Evolutionary conservation across 1,284 basidiomycete genomes (phyloP).

Genomic region (Fomitopsis betulina): DNA sequence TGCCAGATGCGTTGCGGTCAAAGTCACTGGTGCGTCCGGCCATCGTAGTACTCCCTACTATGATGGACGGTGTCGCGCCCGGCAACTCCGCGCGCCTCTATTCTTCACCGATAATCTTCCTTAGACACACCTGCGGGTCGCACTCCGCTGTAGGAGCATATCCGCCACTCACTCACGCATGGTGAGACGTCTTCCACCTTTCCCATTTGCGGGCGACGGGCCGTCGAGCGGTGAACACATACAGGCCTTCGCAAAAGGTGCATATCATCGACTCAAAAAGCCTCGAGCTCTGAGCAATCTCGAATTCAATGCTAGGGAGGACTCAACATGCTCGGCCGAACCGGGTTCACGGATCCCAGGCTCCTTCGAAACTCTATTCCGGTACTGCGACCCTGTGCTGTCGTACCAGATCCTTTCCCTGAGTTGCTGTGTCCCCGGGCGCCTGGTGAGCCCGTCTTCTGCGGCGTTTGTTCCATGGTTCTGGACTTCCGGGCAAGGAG

Average conservation of each 20-base stretch:
- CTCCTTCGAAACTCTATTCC: constrained; percentile 1
- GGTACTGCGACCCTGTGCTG: neutral
- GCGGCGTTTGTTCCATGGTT: constrained; percentile 1
- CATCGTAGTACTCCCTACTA: neutral
- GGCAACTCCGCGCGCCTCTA: neutral
- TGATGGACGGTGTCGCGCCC: neutral
- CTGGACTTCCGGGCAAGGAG: neutral
- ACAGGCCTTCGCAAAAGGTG: neutral
- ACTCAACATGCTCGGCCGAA: neutral
- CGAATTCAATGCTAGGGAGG: neutral
- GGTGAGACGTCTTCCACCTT: neutral
- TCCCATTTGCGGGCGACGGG: no score
- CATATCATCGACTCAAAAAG: neutral
- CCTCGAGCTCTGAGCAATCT: neutral
- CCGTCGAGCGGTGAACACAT: neutral
- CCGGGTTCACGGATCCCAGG: neutral
- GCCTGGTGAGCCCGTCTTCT: neutral
- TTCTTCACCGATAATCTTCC: neutral
- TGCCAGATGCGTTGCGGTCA: neutral
- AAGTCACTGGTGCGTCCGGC: neutral
- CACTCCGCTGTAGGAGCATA: neutral
- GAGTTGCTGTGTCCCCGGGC: constrained; percentile 1
- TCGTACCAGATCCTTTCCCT: neutral
- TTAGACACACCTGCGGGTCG: neutral
- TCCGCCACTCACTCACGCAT: neutral